Base-by-base conservation (phyloP, 2,329 filamentous ascomycete species). In the Teratosphaeria destructans region DNA sequence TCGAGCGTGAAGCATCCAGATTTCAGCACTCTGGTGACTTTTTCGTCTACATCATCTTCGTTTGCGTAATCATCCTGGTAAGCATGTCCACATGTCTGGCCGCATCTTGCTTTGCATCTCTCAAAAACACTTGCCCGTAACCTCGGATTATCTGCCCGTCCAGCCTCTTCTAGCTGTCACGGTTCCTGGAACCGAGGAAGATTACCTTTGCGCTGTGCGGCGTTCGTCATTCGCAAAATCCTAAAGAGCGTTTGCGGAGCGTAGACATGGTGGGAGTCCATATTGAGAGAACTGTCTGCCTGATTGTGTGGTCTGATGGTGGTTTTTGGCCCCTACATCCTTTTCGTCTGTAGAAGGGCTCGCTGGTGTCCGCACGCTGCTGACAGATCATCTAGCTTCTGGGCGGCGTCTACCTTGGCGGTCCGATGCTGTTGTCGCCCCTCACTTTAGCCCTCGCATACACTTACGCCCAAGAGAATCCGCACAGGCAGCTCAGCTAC, bases 401-500 rank as follows among this genome's bases (percentile, higher is more conserved):
- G 19, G 65, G 65, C 68, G 78, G 80, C 62, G 67, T 78, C 61
- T 69, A 83, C 58, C 75, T 86, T 32, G 77, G 79, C 57, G 75
- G 77, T 53, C 72, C 73, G 60, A 76, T 80, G 55, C 85, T 87
- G 64, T 71, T 80, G 57, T 65, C 63, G 66, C 73, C 88, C 12
- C 80, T 99, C 58, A 85, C 88, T 57, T 78, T 96, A 61, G 90
- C 91, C 49, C 82, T 96, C 70, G 80, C 83, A 56, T 96, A 96
- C 72, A 96, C 91, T 5, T 89, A 85, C 64, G 85, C 86, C 1
- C 91, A 96, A 73, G 92, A 96, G 68, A 89, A 93, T 71, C 85
- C 89, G 37, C 89, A 89, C 56, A 79, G 80, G 67, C 87, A 87
- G 71, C 83, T 88, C 5, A 86, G 81, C 58, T 93, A 95, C 72